These are phyloP conservation scores for Hevea brasiliensis DNA, from an alignment of 345 rosid species.

Conservation along the genomic window DNA sequence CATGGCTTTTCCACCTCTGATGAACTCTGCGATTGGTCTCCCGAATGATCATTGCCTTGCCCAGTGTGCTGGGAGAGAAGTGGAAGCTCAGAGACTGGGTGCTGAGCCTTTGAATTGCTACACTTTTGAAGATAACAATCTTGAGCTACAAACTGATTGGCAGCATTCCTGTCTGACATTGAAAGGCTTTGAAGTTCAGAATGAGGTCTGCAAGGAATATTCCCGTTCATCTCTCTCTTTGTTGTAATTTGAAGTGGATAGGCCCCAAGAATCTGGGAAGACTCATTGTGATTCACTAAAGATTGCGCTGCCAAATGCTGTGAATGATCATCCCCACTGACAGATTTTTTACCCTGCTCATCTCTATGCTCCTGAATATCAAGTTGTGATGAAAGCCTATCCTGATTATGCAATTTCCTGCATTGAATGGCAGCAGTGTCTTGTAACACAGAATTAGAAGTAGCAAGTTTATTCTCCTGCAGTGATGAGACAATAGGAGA, in stretches of 20 bases:
- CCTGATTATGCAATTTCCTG: slow-evolving; percentile 27
- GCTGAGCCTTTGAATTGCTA: slow-evolving; percentile 32
- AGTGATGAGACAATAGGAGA: slow-evolving; percentile 24
- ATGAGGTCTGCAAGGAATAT: slow-evolving; percentile 34
- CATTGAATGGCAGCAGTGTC: slow-evolving; percentile 34
- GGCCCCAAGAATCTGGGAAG: slow-evolving; percentile 46
- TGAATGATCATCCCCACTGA: slow-evolving; percentile 31
- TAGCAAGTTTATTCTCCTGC: slow-evolving; percentile 28
- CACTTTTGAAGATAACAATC: slow-evolving; percentile 60
- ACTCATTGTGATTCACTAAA: slow-evolving; percentile 26
- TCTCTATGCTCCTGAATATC: slow-evolving; percentile 12
- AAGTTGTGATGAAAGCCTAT: no score
- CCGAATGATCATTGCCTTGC: slow-evolving; percentile 36
- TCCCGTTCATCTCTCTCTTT: slow-evolving; percentile 50
- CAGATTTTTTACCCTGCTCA: slow-evolving; percentile 24
- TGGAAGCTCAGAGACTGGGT: slow-evolving; percentile 43
- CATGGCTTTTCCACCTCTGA: slow-evolving; percentile 50
- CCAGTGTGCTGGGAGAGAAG: slow-evolving; percentile 32
- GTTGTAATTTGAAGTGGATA: slow-evolving; percentile 40
- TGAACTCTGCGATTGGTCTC: slow-evolving; percentile 39
- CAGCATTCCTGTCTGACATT: slow-evolving; percentile 27
- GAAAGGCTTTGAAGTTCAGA: slow-evolving; percentile 38
- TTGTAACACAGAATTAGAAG: slow-evolving; percentile 23
- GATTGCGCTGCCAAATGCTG: slow-evolving; percentile 33
- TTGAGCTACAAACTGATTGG: slow-evolving; percentile 26